phyloP scores from a whole-genome alignment of 2,329 filamentous ascomycete species.

The Ophiostoma pallidulum region DNA sequence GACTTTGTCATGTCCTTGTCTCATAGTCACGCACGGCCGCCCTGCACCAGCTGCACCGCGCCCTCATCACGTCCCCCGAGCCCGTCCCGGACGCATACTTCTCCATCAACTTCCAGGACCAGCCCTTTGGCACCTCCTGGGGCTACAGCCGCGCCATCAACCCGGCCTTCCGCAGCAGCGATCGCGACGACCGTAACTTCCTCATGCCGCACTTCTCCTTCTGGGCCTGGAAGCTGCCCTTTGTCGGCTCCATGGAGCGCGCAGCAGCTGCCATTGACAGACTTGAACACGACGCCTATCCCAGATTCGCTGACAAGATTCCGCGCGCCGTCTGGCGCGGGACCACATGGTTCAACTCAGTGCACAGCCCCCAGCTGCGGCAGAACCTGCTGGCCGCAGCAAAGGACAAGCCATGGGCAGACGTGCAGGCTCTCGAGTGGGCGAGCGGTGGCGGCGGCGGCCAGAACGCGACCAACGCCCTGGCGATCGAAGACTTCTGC shows the following conservation, averaged over 20 bases:
- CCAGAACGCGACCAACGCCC: conserved; percentile 32
- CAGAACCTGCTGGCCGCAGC: conserved; percentile 30
- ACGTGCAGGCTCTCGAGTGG: conserved; percentile 35
- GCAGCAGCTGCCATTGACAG: conserved; percentile 28
- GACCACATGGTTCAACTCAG: conserved; percentile 40
- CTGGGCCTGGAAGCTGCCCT: conserved; percentile 44
- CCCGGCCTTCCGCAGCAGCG: conserved; percentile 21
- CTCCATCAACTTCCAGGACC: conserved; percentile 42
- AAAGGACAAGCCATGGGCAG: conserved; percentile 35
- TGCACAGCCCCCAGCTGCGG: conserved; percentile 31
- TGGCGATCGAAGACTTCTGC: conserved; percentile 41
- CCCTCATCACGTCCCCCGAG: conserved; percentile 39
- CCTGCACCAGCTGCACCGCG: conserved; percentile 44
- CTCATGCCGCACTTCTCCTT: conserved; percentile 48
- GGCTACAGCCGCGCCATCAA: conserved; percentile 39
- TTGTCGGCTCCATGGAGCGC: conserved; percentile 35
- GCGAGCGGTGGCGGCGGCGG: conserved; percentile 9
- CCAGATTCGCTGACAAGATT: conserved; percentile 26
- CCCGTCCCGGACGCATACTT: conserved; percentile 42
- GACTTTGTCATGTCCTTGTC: too few species aligned
- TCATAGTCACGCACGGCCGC: conserved; percentile 39
- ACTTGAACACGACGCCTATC: conserved; percentile 25
- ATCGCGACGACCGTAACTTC: conserved; percentile 30
- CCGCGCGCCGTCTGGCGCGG: conserved; percentile 41
- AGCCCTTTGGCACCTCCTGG: conserved; percentile 33